Conservation (phyloP, 2,329 filamentous ascomycete species). For the Clonostachys rosea region DNA sequence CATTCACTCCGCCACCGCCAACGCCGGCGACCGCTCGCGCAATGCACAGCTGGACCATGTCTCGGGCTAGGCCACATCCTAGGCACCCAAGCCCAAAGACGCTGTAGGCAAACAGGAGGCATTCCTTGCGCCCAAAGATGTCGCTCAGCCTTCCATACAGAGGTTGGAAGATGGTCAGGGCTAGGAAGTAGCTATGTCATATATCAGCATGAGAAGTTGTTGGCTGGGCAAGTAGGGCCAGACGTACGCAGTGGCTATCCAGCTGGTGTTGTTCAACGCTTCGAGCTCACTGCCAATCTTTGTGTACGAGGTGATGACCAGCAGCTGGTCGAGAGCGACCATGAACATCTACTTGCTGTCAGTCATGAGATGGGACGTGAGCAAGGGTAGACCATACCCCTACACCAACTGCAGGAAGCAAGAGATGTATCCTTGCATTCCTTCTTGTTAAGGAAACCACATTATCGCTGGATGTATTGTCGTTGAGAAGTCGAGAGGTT, state of each 20-base stretch:
- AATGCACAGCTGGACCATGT: constrained; percentile 58
- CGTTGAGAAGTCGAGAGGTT: no score
- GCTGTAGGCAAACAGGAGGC: constrained; percentile 58
- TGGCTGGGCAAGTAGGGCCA: neutral
- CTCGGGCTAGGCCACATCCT: constrained; percentile 58
- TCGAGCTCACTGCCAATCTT: constrained; percentile 72
- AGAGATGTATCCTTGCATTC: no score
- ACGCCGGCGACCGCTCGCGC: constrained; percentile 51
- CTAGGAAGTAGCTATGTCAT: constrained; percentile 59
- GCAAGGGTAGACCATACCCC: no score
- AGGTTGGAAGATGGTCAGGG: constrained; percentile 70
- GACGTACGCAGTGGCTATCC: constrained; percentile 55
- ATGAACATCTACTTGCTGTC: constrained; percentile 55
- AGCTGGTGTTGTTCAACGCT: constrained; percentile 69
- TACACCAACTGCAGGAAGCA: no score
- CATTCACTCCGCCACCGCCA: constrained; percentile 69
- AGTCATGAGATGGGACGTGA: no score
- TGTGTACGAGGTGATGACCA: constrained; percentile 74
- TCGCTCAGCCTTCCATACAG: constrained; percentile 68
- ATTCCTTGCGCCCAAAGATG: constrained; percentile 66
- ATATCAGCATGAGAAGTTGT: neutral
- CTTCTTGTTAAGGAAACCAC: no score
- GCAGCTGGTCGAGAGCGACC: constrained; percentile 70
- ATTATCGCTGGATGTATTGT: no score
- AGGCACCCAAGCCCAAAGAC: constrained; percentile 63